Conservation (phyloP, 164 flowering plant genomes). For the Stephania cephalantha region DNA sequence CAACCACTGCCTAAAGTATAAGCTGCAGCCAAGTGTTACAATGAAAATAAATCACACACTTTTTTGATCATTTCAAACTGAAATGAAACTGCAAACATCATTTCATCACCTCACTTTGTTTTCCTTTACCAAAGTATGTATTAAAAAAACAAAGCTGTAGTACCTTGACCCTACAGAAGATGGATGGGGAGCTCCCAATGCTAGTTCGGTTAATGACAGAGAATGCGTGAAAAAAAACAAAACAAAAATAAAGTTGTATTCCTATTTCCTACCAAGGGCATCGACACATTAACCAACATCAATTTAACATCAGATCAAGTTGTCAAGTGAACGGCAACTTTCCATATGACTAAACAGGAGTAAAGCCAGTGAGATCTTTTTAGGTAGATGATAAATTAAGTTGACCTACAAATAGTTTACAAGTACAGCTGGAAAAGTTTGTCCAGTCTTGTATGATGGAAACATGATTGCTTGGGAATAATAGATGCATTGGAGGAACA, state of each 20-base stretch:
- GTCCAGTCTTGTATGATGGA: slow-evolving; percentile 1
- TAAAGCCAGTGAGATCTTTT: neutral
- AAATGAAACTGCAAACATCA: neutral
- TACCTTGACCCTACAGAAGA: neutral
- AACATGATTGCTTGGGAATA: slow-evolving; percentile 1
- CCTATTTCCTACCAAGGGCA: neutral
- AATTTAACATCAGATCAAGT: neutral
- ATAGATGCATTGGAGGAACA: neutral
- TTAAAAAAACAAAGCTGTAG: neutral
- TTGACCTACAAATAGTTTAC: neutral
- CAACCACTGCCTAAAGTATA: neutral
- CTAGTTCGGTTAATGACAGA: too few species aligned
- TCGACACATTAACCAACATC: neutral
- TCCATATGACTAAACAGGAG: neutral
- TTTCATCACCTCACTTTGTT: too few species aligned
- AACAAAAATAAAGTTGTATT: neutral
- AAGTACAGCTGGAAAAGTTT: neutral
- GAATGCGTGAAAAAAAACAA: too few species aligned
- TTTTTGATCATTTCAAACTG: neutral
- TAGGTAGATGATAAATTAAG: neutral
- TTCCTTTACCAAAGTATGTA: too few species aligned
- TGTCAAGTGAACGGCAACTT: neutral
- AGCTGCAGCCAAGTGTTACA: slow-evolving; percentile 5
- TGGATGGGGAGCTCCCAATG: too few species aligned
- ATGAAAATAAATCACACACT: neutral